phyloP scores from a whole-genome alignment of 169 alveolate genomes.

The Plasmodium adleri region DNA sequence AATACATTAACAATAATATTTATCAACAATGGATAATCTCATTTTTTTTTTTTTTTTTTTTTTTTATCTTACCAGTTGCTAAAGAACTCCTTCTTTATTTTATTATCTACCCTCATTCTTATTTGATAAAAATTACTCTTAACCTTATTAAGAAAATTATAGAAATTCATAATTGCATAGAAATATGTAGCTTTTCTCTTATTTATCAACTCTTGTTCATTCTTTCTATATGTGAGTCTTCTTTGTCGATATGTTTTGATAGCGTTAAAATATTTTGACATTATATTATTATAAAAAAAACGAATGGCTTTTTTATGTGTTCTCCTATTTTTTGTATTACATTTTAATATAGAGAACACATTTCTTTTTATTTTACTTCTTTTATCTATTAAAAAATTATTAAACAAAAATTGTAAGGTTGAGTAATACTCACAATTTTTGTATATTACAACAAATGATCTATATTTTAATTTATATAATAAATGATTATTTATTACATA shows the following conservation, averaged over 20 bases:
- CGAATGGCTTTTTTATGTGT: slow-evolving; percentile 25
- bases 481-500: slow-evolving; percentile 10
- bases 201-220: neutral
- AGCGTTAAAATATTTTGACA: slow-evolving; percentile 2
- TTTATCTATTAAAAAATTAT: slow-evolving; percentile 45
- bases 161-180: slow-evolving; percentile 28
- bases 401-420: slow-evolving; percentile 10
- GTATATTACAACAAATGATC: slow-evolving; percentile 3
- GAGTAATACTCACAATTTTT: slow-evolving; percentile 14
- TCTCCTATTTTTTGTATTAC: slow-evolving; percentile 22
- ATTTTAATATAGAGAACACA: slow-evolving; percentile 12
- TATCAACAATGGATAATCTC: neutral
- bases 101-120: neutral
- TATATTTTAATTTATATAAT: slow-evolving; percentile 11
- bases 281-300: slow-evolving; percentile 4
- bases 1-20: no score
- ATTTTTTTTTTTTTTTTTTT: neutral
- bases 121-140: slow-evolving; percentile 17
- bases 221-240: neutral
- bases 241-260: slow-evolving; percentile 1
- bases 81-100: slow-evolving; percentile 12
- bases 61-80: slow-evolving; percentile 6
- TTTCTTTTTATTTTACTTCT: slow-evolving; percentile 43
- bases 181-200: slow-evolving; percentile 18
- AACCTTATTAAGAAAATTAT: slow-evolving; percentile 25